Conservation (phyloP, 139 green algal genomes). For the Chlamydomonas urium region DNA sequence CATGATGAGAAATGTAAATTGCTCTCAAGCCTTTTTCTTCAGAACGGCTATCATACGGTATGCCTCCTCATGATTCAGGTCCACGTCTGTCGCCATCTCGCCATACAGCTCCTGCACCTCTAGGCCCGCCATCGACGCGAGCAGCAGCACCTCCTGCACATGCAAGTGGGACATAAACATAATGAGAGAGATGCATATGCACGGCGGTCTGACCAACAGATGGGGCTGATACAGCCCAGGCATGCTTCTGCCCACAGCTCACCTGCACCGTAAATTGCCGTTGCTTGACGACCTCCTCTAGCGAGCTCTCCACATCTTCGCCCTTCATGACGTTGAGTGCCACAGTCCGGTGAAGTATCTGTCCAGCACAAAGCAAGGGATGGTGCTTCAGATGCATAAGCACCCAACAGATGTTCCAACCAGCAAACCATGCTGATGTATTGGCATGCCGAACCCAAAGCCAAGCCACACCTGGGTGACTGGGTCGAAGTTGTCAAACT, state of each 20-base stretch:
- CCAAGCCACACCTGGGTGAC: conserved; percentile 50
- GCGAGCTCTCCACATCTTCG: conserved; percentile 28
- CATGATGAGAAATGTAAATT: conserved; percentile 9
- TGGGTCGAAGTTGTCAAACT: conserved; percentile 55
- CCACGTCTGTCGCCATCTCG: conserved; percentile 36
- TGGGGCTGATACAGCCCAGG: neutral
- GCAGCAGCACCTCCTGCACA: conserved; percentile 17
- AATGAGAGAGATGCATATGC: neutral
- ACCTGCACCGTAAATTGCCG: conserved; percentile 32
- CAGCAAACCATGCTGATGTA: too few species aligned
- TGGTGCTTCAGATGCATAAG: too few species aligned
- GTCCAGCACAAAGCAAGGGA: too few species aligned
- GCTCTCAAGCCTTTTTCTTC: neutral
- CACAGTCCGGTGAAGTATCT: conserved; percentile 46
- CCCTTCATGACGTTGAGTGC: conserved; percentile 37
- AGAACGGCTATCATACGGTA: conserved; percentile 37
- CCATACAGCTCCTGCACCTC: conserved; percentile 41
- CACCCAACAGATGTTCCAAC: too few species aligned
- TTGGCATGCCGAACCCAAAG: too few species aligned
- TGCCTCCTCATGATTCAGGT: conserved; percentile 48
- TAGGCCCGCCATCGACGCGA: conserved; percentile 24
- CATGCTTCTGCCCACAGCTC: neutral
- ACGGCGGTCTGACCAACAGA: neutral
- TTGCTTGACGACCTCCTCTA: conserved; percentile 46
- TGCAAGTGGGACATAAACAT: neutral